Conservation (phyloP, 441 rosid genomes). For the Dalechampia spathulata region DNA sequence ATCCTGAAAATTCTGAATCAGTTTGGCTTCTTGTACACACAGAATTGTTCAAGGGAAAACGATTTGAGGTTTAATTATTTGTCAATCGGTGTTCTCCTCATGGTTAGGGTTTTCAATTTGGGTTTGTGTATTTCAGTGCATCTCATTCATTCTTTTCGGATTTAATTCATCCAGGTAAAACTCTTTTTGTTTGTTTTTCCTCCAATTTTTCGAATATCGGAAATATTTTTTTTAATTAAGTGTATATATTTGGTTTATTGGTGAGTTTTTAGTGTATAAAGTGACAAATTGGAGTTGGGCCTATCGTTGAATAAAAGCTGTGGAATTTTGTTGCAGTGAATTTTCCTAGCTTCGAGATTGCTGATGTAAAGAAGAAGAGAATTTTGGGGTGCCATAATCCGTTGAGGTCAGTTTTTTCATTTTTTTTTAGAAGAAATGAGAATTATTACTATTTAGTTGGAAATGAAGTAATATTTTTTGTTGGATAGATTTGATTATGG, state of each 20-base stretch:
- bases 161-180: no score
- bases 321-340: conserved; percentile 32
- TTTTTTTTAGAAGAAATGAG: conserved; percentile 7
- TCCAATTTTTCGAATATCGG: no score
- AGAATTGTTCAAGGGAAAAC: no score
- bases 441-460: conserved; percentile 22
- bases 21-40: no score
- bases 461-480: not conserved
- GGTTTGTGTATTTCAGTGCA: no score
- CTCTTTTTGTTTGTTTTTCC: not conserved
- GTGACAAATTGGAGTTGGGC: conserved; percentile 28
- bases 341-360: conserved; percentile 26
- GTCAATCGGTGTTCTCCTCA: no score
- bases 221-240: not conserved
- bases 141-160: no score
- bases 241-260: not conserved
- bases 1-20: no score
- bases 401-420: no score
- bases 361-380: not conserved
- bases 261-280: no score
- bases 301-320: conserved; percentile 22
- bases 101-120: no score
- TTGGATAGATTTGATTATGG: not conserved
- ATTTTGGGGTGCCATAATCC: conserved; percentile 13
- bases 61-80: no score